These are phyloP conservation scores for Amylocarpus encephaloides DNA, from an alignment of 2,329 filamentous ascomycete species.

Conservation along the genomic window DNA sequence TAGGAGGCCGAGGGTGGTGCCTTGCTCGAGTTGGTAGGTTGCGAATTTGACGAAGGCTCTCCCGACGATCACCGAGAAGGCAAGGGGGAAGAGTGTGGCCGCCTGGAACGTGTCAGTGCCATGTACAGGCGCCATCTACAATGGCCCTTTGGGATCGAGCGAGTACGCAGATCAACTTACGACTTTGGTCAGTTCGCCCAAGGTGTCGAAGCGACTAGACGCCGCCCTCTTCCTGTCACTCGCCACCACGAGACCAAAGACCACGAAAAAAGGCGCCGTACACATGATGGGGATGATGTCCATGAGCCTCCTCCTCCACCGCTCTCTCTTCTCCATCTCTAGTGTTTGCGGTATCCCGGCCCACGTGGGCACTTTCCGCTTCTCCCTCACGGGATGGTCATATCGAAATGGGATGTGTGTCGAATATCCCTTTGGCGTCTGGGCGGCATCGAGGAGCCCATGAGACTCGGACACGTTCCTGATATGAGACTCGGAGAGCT, in stretches of 20 bases:
- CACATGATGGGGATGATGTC: not conserved
- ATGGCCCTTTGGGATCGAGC: too few relatives aligned
- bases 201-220: not conserved
- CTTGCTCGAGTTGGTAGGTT: constrained; percentile 9
- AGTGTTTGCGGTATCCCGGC: constrained; percentile 5
- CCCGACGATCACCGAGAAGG: constrained; percentile 10
- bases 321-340: constrained; percentile 1
- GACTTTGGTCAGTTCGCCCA: constrained; percentile 4
- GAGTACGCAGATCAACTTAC: too few relatives aligned
- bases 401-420: not conserved
- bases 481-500: not conserved
- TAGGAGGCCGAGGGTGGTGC: constrained; percentile 12
- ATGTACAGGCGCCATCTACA: too few relatives aligned
- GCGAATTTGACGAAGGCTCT: constrained; percentile 8
- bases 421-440: not conserved
- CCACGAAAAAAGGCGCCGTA: constrained; percentile 5
- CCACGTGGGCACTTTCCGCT: constrained; percentile 5
- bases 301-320: not conserved
- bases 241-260: constrained; percentile 1
- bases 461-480: constrained; percentile 1
- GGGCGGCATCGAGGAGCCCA: not conserved
- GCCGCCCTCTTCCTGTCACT: constrained; percentile 1
- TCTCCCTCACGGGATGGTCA: constrained; percentile 5
- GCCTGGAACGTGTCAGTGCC: constrained; percentile 3
- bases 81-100: constrained; percentile 10